These are phyloP conservation scores for Tympanopsis confertula DNA, from an alignment of 2,329 filamentous ascomycete species.

Conservation along the genomic window DNA sequence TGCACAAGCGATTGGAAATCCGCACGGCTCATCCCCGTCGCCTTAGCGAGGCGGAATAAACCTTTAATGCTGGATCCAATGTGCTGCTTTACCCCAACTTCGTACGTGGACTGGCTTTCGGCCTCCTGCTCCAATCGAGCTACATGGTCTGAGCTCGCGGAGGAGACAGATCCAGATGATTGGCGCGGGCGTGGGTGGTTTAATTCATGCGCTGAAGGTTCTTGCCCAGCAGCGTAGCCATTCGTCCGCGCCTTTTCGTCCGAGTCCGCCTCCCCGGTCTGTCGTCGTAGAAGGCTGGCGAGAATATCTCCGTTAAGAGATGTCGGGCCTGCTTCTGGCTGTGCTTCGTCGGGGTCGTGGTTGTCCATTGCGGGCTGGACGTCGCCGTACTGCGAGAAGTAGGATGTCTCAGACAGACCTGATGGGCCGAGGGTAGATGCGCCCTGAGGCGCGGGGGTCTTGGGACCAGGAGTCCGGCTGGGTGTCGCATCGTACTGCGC, in stretches of 20 bases:
- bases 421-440: slow-evolving; percentile 13
- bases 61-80: slow-evolving; percentile 53
- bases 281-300: slow-evolving; percentile 21
- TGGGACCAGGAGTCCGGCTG: slow-evolving; percentile 30
- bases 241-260: not conserved
- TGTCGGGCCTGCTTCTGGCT: slow-evolving; percentile 30
- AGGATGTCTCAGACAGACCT: slow-evolving; percentile 36
- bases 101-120: slow-evolving; percentile 36
- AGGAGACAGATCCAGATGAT: slow-evolving; percentile 25
- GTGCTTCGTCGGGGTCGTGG: slow-evolving; percentile 46
- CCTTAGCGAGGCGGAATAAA: slow-evolving; percentile 45
- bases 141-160: slow-evolving; percentile 31
- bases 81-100: slow-evolving; percentile 50
- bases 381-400: slow-evolving; percentile 48
- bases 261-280: slow-evolving; percentile 14
- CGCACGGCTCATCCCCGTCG: slow-evolving; percentile 41
- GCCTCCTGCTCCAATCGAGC: slow-evolving; percentile 41
- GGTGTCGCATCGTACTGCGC: slow-evolving; percentile 48
- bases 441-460: slow-evolving; percentile 17
- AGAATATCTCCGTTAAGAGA: slow-evolving; percentile 41
- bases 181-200: slow-evolving; percentile 20
- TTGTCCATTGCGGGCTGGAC: slow-evolving; percentile 54
- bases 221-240: not conserved
- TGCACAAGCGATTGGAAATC: slow-evolving; percentile 49
- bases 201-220: not conserved